These are phyloP conservation scores for Lepidium aucheri DNA, from an alignment of 345 rosid genomes.

Conservation along the genomic window DNA sequence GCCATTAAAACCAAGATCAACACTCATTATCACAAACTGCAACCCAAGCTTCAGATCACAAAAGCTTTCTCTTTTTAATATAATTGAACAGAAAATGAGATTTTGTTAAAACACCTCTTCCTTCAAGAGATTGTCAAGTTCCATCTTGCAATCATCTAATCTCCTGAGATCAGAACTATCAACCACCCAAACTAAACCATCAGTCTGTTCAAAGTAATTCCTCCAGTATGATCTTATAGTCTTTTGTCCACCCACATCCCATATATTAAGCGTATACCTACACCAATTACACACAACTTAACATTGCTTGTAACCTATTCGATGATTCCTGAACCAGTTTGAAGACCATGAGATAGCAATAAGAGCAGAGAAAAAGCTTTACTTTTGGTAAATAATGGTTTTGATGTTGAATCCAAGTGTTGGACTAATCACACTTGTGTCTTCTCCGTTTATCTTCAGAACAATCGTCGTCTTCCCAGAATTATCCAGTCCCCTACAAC, in stretches of 20 bases:
- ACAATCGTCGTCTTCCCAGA: constrained; percentile 95
- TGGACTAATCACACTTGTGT: constrained; percentile 83
- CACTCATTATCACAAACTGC: not conserved
- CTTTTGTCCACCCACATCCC: constrained; percentile 96
- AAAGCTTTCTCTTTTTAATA: too few species aligned
- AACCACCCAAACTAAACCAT: constrained; percentile 95
- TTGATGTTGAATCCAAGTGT: constrained; percentile 94
- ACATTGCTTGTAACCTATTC: not conserved
- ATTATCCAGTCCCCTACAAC: constrained; percentile 74
- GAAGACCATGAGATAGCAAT: not conserved
- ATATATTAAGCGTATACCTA: constrained; percentile 79
- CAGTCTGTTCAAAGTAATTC: constrained; percentile 95
- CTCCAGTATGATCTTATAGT: constrained; percentile 94
- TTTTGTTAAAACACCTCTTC: constrained; percentile 67
- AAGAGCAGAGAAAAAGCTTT: not conserved
- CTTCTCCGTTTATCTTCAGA: constrained; percentile 89
- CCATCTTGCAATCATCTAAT: constrained; percentile 86
- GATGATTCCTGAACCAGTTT: not conserved
- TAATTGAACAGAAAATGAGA: not conserved
- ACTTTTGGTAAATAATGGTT: constrained; percentile 73
- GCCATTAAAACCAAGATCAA: constrained; percentile 21
- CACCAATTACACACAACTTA: not conserved
- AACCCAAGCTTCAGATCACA: not conserved
- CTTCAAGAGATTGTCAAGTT: constrained; percentile 84
- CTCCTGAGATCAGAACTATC: constrained; percentile 92